Evolutionary conservation across 345 rosid species (phyloP).

Genomic region (Syzygium grande): DNA sequence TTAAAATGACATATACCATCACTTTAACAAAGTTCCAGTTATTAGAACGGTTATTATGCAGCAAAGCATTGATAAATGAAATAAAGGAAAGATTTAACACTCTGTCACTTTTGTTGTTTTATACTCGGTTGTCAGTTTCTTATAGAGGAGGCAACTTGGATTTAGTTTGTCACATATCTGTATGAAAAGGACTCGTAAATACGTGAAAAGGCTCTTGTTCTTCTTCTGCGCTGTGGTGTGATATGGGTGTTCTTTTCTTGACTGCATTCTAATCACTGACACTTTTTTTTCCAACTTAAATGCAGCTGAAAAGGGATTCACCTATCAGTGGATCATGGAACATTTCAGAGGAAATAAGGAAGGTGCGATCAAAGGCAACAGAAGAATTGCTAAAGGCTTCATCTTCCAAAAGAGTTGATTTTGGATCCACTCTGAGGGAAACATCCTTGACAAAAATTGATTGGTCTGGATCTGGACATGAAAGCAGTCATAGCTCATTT

Average conservation of each 20-base stretch:
- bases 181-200: background rate
- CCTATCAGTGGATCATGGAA: conserved; percentile 61
- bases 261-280: background rate
- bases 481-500: conserved; percentile 10
- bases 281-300: background rate
- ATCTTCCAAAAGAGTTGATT: conserved; percentile 32
- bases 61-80: background rate
- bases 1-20: background rate
- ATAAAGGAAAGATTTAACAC: background rate
- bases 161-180: background rate
- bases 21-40: background rate
- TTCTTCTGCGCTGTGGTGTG: background rate
- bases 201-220: background rate
- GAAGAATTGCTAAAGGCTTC: conserved; percentile 62
- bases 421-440: conserved; percentile 39
- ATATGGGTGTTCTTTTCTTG: background rate
- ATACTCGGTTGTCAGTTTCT: background rate
- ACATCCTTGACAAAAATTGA: conserved; percentile 28
- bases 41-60: background rate
- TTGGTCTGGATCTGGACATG: conserved; percentile 37
- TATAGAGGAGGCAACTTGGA: background rate
- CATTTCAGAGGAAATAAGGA: conserved; percentile 77
- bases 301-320: conserved; percentile 43
- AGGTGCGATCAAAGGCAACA: conserved; percentile 85
- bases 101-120: background rate